Percentiles rank a stretch among this genome's conserved stretches.
Conservation (phyloP, 148 eudicot genomes). For the Cornus florida region DNA sequence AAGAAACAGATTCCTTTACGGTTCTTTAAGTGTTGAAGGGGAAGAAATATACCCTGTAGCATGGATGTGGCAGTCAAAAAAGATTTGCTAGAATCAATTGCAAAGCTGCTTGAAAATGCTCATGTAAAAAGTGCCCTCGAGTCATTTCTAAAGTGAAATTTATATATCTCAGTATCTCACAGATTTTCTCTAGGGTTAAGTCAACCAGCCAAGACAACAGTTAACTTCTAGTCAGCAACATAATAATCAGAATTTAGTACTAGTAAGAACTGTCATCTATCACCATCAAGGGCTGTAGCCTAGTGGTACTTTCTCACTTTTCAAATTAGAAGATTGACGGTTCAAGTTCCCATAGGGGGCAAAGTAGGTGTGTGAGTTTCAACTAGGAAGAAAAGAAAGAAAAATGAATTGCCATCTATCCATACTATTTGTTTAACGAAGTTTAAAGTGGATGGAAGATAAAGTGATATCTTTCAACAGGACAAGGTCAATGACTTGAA, state of each 20-base stretch:
- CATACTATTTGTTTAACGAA: not conserved
- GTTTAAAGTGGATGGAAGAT: not conserved
- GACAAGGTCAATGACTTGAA: not conserved
- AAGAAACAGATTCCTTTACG: not conserved
- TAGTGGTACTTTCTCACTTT: too few species aligned
- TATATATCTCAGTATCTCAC: not conserved
- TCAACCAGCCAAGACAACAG: not conserved
- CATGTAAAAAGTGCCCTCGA: not conserved
- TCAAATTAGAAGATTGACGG: too few species aligned
- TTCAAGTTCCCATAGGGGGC: too few species aligned
- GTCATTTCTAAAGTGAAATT: not conserved
- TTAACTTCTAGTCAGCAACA: not conserved
- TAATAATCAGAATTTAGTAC: not conserved
- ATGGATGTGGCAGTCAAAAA: conserved; percentile 7
- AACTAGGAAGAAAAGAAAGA: too few species aligned
- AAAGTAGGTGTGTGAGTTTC: not conserved
- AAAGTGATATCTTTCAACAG: not conserved
- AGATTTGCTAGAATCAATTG: not conserved
- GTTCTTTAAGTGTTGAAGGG: not conserved
- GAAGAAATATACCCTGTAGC: not conserved
- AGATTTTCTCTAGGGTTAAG: not conserved
- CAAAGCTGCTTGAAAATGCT: not conserved
- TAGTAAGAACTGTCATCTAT: too few species aligned
- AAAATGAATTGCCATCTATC: too few species aligned
- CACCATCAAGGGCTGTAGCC: too few species aligned